phyloP scores from a whole-genome alignment of 1,284 basidiomycete genomes.

The Fomitopsis schrenkii region DNA sequence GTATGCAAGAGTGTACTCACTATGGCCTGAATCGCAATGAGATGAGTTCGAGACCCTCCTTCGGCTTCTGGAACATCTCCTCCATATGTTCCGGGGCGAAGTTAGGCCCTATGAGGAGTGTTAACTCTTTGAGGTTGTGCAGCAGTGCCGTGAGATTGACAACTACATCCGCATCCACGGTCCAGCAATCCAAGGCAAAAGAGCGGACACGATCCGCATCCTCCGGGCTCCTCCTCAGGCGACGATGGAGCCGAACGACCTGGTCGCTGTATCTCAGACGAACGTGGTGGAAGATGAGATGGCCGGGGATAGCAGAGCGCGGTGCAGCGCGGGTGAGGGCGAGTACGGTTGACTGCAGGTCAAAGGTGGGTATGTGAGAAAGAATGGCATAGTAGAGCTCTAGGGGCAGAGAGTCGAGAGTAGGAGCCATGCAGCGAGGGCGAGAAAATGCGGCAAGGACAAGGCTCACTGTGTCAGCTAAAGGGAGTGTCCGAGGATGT shows the following conservation, averaged over 20 bases:
- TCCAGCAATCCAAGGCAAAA: conserved; percentile 53
- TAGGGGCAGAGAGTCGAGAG: conserved; percentile 36
- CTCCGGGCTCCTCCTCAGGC: conserved; percentile 36
- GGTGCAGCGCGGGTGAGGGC: conserved; percentile 55
- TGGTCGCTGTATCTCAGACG: conserved; percentile 40
- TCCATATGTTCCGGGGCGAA: conserved; percentile 66
- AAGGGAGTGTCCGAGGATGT: no score
- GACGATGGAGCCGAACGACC: conserved; percentile 42
- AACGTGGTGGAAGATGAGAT: conserved; percentile 49
- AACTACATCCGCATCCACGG: conserved; percentile 57
- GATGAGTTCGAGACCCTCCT: conserved; percentile 37
- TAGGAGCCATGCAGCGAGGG: conserved; percentile 7
- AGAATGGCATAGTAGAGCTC: conserved; percentile 60
- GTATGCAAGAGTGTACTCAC: conserved; percentile 31
- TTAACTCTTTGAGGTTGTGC: conserved; percentile 41
- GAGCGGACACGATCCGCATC: conserved; percentile 38
- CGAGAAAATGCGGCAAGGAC: no score
- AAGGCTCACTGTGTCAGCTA: no score
- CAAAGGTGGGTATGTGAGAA: conserved; percentile 34
- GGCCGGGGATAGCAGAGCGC: conserved; percentile 43
- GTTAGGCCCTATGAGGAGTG: conserved; percentile 54
- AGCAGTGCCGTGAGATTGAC: conserved; percentile 53
- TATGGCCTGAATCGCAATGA: conserved; percentile 65
- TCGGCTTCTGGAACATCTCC: conserved; percentile 45
- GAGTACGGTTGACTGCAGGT: conserved; percentile 41